phyloP scores from a whole-genome alignment of 176 grass and related monocot genomes.

The Raddia distichophylla region DNA sequence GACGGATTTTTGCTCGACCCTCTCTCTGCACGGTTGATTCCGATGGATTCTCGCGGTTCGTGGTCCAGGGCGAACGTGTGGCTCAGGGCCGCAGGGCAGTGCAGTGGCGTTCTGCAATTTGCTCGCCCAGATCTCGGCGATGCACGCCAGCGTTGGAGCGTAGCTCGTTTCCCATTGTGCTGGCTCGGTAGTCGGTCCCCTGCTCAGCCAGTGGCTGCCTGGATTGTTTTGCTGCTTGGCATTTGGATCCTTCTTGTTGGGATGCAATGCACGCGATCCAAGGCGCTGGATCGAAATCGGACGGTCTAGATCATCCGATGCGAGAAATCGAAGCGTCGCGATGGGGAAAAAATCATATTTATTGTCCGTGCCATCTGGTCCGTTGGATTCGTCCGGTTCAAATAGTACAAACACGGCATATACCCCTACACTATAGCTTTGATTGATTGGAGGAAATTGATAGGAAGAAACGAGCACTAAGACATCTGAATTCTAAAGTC shows the following conservation, averaged over 20 bases:
- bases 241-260: neutral
- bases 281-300: too few species aligned
- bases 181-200: neutral
- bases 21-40: slow-evolving; percentile 11
- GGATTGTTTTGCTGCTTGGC: slow-evolving; percentile 1
- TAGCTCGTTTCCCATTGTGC: slow-evolving; percentile 7
- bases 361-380: too few species aligned
- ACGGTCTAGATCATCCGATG: too few species aligned
- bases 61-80: slow-evolving; percentile 36
- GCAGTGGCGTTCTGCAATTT: slow-evolving; percentile 32
- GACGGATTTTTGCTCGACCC: slow-evolving; percentile 17
- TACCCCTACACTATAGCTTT: neutral
- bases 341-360: too few species aligned
- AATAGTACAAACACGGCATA: neutral
- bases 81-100: slow-evolving; percentile 4
- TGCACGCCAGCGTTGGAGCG: slow-evolving; percentile 6
- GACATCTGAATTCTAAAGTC: too few species aligned
- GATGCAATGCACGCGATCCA: too few species aligned
- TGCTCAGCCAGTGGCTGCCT: neutral
- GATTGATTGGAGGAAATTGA: too few species aligned
- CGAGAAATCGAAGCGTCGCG: too few species aligned
- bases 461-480: too few species aligned
- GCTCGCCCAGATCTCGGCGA: slow-evolving; percentile 39
- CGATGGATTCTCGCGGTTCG: neutral
- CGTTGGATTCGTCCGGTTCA: too few species aligned